Evolutionary conservation across 768 basidiomycete genomes (phyloP), one percentile per base, ranked within the genome.

Genomic region (Agrocybe chaxingu): DNA sequence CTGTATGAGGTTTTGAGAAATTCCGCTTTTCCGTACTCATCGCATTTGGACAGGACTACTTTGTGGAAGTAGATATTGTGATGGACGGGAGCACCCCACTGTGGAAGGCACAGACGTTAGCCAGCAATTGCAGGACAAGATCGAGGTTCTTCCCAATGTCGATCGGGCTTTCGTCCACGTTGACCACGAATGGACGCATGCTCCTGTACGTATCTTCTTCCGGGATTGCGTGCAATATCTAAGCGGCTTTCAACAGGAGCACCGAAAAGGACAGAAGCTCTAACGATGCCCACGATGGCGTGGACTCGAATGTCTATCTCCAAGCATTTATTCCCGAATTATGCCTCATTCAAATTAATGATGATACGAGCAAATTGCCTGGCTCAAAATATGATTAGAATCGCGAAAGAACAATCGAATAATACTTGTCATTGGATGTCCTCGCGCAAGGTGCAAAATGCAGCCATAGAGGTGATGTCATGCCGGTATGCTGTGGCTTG

Each of bases 41-140:
- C 51, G 5, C 12, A 50, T 33, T 11, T 31, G 35, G 38, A 30
- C 59, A 89, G 86, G 81, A 92, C 52, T 96, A 93, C 63, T 90
- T 94, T 62, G 94, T 98, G 40, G 97, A 98, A 68, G 78, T 98
- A 10, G 97, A 99, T 66, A 81, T 98, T 41, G 95, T 98, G 38
- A 90, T 98, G 87, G 79, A 85, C 53, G 87, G 86, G 8, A 82
- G 82, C 50, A 97, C 93, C 19, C 91, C 93, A 0, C 72, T 98
- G 1, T 91, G 87, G 85, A 86, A 85, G 65, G 90, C 92, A 13
- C 91, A 93, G 91, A 93, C 64, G 62, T 91, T 52, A 87, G 87
- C 58, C 90, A 93, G 66, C 77, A 85, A 54, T 69, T 93, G 12
- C 91, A 93, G 62, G 92, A 93, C 62, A 91, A 88, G 69, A 84